A percentile compares a stretch with the other conserved stretches of the same genome.
These are phyloP conservation scores for Setomelanomma holmii DNA, from an alignment of 2,329 filamentous ascomycete species.

Conservation along the genomic window DNA sequence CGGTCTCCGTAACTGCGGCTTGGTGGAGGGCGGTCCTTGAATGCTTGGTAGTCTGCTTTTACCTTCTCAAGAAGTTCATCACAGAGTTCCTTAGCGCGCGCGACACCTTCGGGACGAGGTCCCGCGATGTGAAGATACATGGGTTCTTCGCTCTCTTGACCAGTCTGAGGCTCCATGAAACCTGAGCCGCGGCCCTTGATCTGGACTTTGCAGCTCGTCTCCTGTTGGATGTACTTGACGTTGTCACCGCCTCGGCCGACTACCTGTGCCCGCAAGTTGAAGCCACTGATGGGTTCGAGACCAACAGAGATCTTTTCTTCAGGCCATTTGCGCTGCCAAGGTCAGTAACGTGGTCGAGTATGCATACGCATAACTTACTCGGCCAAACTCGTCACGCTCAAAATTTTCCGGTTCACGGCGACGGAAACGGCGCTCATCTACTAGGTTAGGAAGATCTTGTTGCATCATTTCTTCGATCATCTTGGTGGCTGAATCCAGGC, in stretches of 20 bases:
- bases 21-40: constrained; percentile 73
- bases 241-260: constrained; percentile 94
- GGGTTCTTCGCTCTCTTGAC: constrained; percentile 87
- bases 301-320: constrained; percentile 93
- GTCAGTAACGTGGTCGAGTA: neutral
- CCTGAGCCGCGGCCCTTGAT: constrained; percentile 97
- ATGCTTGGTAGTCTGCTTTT: constrained; percentile 84
- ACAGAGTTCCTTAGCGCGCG: constrained; percentile 86
- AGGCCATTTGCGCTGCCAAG: constrained; percentile 89
- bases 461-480: constrained; percentile 96
- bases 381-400: constrained; percentile 88
- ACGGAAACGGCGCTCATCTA: constrained; percentile 92
- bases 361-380: constrained; percentile 62
- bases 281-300: constrained; percentile 89
- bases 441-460: constrained; percentile 91
- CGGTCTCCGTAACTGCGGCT: constrained; percentile 53
- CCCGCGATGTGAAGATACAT: constrained; percentile 98
- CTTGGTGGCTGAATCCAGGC: constrained; percentile 84
- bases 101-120: constrained; percentile 84
- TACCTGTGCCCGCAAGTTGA: constrained; percentile 95
- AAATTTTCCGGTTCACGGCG: constrained; percentile 80
- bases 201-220: constrained; percentile 93
- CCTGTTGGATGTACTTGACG: constrained; percentile 97
- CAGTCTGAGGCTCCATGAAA: constrained; percentile 89
- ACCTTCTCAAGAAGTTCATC: constrained; percentile 88